Evolutionary conservation across 2,329 filamentous ascomycete species (phyloP), one percentile per base, ranked within the genome.

Genomic region (Alternaria consortialis): DNA sequence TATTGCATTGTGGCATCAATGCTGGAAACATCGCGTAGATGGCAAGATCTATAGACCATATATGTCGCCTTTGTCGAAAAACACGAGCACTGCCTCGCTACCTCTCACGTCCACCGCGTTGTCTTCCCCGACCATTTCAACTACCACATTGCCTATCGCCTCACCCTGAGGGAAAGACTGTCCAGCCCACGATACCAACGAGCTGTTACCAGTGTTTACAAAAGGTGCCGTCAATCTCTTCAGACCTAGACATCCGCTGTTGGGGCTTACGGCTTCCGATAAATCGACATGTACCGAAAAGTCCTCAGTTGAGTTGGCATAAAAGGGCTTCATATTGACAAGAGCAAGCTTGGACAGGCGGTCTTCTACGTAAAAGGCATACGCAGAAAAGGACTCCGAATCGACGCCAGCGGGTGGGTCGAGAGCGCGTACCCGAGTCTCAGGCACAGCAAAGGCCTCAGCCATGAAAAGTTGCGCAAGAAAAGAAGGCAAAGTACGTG

Each of bases 261-360:
- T 20, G 8, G 31, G 23, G 7, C 25, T 7, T 27, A 40, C 8
- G 4, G 32, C 12, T 5, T 29, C 29, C 15, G 31, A 44, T 20
- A 60, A n/a, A 23, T 52, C 20, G 4, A 61, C 37, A 8, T 36
- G 6, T 5, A 63, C 43, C 1, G 58, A 23, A n/a, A 42, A 62
- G 23, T 58, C 31, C 3, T 29, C 31, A 0, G 54, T 58, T 4
- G 54, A 58, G 9, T 55, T 61, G 3, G 61, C 53, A 23, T 63
- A 62, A 32, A 52, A 61, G 1, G 58, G 61, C 13, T 63, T 58
- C 61, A 63, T 61, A 13, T 63, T 63, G 9, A 63, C 44, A 7
- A 63, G 53, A 9, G 58, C 61, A 23, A 63, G 13, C 15, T 63
- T 63, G 1, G 58, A 40, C 7, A 58, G n/a, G 7, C 32, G 36